These are phyloP conservation scores for Spirogloea muscicola DNA, from an alignment of 139 green algal genomes.

Conservation along the genomic window DNA sequence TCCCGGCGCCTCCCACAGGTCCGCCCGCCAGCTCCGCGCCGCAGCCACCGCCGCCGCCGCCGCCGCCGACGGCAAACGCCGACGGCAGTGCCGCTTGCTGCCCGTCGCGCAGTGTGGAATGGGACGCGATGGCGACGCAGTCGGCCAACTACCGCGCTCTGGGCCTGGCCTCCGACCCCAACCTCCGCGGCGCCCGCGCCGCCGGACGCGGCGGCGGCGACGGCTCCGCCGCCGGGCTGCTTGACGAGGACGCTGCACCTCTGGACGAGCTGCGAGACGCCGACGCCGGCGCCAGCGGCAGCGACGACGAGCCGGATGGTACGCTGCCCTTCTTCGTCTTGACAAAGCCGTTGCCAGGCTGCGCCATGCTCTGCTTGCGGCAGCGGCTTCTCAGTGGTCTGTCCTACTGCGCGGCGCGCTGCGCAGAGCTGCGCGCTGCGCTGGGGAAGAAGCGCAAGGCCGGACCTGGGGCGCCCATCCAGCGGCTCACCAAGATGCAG, in stretches of 20 bases:
- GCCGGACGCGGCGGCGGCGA: too few species aligned
- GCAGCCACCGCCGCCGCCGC: too few species aligned
- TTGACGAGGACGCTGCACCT: neutral
- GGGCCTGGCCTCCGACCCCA: constrained; percentile 2
- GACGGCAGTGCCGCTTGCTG: too few species aligned
- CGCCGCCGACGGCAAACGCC: too few species aligned
- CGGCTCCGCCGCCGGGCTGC: neutral
- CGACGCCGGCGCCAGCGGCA: neutral
- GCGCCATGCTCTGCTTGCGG: neutral
- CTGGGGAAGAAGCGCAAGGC: constrained; percentile 21
- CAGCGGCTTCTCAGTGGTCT: neutral
- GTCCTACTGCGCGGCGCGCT: neutral
- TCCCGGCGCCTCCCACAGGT: too few species aligned
- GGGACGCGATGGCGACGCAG: neutral
- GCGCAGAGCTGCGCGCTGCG: constrained; percentile 8
- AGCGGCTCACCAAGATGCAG: constrained; percentile 33
- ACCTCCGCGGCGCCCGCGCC: neutral
- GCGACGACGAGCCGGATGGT: constrained; percentile 11
- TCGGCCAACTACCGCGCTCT: neutral
- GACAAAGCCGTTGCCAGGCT: neutral
- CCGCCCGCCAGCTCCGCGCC: too few species aligned
- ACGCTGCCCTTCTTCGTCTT: neutral
- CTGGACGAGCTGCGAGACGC: neutral
- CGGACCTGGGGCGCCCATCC: neutral
- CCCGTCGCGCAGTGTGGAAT: constrained; percentile 5